Evolutionary conservation across 2,329 filamentous ascomycete species (phyloP).

Genomic region (Amylocarpus encephaloides): DNA sequence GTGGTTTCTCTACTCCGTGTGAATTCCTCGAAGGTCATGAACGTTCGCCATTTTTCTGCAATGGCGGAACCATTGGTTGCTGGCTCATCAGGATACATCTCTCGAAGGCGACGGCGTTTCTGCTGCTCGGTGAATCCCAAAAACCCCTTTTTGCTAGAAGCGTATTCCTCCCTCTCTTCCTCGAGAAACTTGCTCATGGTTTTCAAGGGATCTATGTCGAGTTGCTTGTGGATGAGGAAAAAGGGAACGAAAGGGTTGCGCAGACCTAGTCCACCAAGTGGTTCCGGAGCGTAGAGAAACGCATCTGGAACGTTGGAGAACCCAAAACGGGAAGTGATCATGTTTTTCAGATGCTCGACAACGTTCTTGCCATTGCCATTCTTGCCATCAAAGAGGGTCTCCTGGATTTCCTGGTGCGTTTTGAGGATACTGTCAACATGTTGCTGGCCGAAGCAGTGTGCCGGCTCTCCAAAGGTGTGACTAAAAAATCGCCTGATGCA

Average conservation of each 20-base stretch:
- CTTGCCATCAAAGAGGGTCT: slow-evolving; percentile 38
- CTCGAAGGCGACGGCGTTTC: slow-evolving; percentile 2
- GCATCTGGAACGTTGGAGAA: slow-evolving; percentile 33
- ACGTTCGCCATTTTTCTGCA: slow-evolving; percentile 21
- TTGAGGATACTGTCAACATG: slow-evolving; percentile 49
- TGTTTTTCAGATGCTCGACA: slow-evolving; percentile 39
- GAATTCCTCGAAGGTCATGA: slow-evolving; percentile 36
- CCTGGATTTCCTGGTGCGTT: slow-evolving; percentile 45
- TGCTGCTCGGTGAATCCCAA: slow-evolving; percentile 24
- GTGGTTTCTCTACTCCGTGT: slow-evolving; percentile 29
- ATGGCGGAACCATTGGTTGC: slow-evolving; percentile 9
- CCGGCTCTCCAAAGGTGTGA: slow-evolving; percentile 49
- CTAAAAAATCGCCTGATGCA: slow-evolving; percentile 50
- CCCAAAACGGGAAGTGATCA: slow-evolving; percentile 43
- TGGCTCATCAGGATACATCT: slow-evolving; percentile 8
- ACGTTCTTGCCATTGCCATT: slow-evolving; percentile 30
- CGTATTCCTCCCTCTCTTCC: slow-evolving; percentile 32
- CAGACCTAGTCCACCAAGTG: slow-evolving; percentile 34
- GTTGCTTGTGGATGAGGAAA: slow-evolving; percentile 21
- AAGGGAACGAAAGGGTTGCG: slow-evolving; percentile 34
- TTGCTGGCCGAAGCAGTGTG: slow-evolving; percentile 44
- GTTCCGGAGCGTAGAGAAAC: slow-evolving; percentile 34
- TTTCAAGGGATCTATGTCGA: slow-evolving; percentile 18
- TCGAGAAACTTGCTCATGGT: slow-evolving; percentile 24
- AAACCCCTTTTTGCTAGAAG: slow-evolving; percentile 23